Base-by-base conservation (phyloP, 148 eudicot species). In the Pharnaceum exiguum region DNA sequence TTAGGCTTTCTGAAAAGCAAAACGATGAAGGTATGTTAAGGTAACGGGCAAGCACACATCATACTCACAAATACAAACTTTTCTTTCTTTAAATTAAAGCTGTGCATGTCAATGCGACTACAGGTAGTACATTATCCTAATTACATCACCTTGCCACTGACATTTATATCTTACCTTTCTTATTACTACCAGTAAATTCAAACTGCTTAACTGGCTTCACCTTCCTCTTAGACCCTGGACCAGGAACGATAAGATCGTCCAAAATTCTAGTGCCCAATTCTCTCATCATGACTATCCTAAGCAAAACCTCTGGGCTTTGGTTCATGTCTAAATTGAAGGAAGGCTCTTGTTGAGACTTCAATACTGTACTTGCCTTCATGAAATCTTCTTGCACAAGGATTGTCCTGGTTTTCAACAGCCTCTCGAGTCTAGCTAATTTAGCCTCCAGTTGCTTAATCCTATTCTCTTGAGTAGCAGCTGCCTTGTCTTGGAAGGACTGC, bases 351-450 rank as follows among this genome's bases (percentile, higher is more conserved):
- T 53, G 4, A 15, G 57, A 31, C 15, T 18, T 35, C 25, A 10
- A 39, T 38, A 8, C 19, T 4, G 15, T 4, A 19, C 33, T 45
- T 22, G 27, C 49, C 2, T 7, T 45, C 23, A 27, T 12, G 23
- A 45, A 43, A 33, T 31, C 42, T 10, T 39, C 33, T 28, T 45
- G 18, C 32, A 30, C 64, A 0, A 22, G 26, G 17, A 22, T 26
- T 23, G 46, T 47, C 19, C 28, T 37, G 27, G 47, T 16, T 12
- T 36, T 22, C 48, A 62, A 26, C 10, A 29, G 56, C 47, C 27
- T 48, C 31, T 62, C 66, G 23, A 62, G 66, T 18, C 26, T 37
- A 53, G 56, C 66, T 19, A 62, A 55, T 62, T 62, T 50, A 24
- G n/a, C 55, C 32, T 48, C 66, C 48, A 62, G 31, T 5, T 48